These are phyloP conservation scores for Chondrostereum purpureum DNA, from an alignment of 1,284 basidiomycete species.

Conservation along the genomic window DNA sequence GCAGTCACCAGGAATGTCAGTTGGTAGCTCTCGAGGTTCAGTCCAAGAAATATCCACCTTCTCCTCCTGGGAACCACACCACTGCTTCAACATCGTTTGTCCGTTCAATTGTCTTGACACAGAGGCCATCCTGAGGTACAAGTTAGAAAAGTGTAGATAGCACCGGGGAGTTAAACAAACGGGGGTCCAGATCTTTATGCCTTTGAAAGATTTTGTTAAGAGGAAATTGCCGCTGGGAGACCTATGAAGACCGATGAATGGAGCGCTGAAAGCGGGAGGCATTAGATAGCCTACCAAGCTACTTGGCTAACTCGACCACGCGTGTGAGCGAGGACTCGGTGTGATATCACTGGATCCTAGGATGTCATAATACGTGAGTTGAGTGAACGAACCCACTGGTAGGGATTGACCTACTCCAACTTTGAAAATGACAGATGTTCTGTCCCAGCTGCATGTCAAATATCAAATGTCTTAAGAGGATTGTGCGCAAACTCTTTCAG, in stretches of 20 bases:
- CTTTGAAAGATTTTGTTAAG: constrained; percentile 60
- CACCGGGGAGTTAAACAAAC: constrained; percentile 29
- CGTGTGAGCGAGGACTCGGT: constrained; percentile 64
- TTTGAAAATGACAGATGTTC: constrained; percentile 67
- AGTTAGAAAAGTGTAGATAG: constrained; percentile 7
- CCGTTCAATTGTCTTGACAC: constrained; percentile 64
- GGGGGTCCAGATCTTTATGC: constrained; percentile 74
- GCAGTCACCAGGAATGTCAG: no score
- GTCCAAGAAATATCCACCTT: no score
- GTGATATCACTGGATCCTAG: constrained; percentile 51
- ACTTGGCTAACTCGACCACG: constrained; percentile 75
- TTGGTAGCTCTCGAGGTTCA: no score
- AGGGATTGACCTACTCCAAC: constrained; percentile 47
- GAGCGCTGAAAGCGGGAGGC: background rate
- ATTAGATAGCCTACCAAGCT: constrained; percentile 50
- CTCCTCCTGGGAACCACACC: constrained; percentile 64
- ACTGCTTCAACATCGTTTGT: constrained; percentile 56
- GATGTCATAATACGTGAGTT: constrained; percentile 14
- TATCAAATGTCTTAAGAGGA: no score
- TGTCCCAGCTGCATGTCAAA: constrained; percentile 72
- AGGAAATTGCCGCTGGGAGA: constrained; percentile 59
- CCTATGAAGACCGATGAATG: constrained; percentile 31
- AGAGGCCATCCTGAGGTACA: constrained; percentile 56
- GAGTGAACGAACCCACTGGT: constrained; percentile 10
- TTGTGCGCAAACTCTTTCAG: no score